phyloP scores from a whole-genome alignment of 768 basidiomycete species.

The Lactarius sp. region DNA sequence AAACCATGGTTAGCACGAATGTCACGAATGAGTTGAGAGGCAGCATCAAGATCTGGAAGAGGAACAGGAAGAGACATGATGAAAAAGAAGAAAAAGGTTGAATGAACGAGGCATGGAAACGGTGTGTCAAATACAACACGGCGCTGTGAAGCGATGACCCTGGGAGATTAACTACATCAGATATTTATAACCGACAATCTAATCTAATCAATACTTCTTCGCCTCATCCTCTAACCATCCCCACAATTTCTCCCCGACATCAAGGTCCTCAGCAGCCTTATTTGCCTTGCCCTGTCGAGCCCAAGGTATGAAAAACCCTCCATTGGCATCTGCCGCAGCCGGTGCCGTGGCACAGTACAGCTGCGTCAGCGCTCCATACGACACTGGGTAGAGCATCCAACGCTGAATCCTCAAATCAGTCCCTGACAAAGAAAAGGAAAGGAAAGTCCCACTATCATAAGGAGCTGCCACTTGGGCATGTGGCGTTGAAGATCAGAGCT shows the following conservation, averaged over 20 bases:
- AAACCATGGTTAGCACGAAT: conserved; percentile 20
- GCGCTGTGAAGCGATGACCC: not conserved
- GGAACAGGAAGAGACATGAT: not conserved
- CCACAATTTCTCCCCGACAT: conserved; percentile 31
- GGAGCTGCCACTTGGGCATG: not conserved
- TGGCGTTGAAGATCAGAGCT: conserved; percentile 12
- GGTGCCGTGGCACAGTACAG: conserved; percentile 42
- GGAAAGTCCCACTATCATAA: not conserved
- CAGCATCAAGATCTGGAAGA: not conserved
- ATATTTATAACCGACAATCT: not conserved
- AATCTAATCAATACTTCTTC: conserved; percentile 2
- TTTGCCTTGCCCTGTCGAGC: conserved; percentile 26
- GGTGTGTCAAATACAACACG: too few species aligned
- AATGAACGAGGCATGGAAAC: not conserved
- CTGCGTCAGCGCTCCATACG: conserved; percentile 40
- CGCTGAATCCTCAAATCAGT: not conserved
- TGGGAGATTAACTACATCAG: not conserved
- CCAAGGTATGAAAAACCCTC: conserved; percentile 34
- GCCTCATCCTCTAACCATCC: conserved; percentile 32
- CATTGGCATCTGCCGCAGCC: conserved; percentile 36
- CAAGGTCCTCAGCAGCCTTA: conserved; percentile 25
- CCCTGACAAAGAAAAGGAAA: too few species aligned
- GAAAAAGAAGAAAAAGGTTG: not conserved
- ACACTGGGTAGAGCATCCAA: not conserved
- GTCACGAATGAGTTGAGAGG: not conserved